Conservation (phyloP, 2,329 filamentous ascomycete genomes). For the Dactylella cylindrospora region DNA sequence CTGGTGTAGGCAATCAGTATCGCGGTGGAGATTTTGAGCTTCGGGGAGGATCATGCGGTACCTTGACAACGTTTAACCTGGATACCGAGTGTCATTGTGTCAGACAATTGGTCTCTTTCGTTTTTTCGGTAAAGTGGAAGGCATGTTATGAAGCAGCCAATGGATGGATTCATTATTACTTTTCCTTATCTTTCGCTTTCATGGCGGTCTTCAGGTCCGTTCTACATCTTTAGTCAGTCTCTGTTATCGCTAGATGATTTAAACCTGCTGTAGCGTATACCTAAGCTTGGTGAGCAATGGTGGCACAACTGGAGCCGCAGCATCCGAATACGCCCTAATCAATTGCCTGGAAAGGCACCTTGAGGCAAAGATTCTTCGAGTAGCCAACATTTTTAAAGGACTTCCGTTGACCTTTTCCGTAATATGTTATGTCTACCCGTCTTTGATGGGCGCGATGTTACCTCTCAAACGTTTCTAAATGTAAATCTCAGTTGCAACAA, state of each 20-base stretch:
- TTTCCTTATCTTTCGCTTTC: slow-evolving; percentile 62
- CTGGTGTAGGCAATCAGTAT: slow-evolving; percentile 14
- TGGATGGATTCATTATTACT: slow-evolving; percentile 8
- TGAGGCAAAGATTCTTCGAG: slow-evolving; percentile 17
- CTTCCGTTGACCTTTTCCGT: no score
- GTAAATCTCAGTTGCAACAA: no score
- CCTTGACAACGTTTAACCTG: slow-evolving; percentile 25
- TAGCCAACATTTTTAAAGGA: slow-evolving; percentile 30
- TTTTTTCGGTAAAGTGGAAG: slow-evolving; percentile 50
- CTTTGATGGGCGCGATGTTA: no score
- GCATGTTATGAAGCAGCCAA: slow-evolving; percentile 54
- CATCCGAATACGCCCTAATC: slow-evolving; percentile 24
- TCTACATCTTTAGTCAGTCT: slow-evolving; percentile 45
- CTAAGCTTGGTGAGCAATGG: slow-evolving; percentile 52
- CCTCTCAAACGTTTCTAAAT: no score
- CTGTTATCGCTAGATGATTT: neutral
- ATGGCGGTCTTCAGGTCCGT: slow-evolving; percentile 66
- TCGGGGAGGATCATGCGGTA: neutral
- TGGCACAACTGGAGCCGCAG: slow-evolving; percentile 43
- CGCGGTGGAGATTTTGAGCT: neutral
- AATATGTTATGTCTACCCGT: no score
- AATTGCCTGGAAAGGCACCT: slow-evolving; percentile 33
- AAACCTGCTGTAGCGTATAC: slow-evolving; percentile 45
- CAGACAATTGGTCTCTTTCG: neutral
- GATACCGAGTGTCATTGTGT: slow-evolving; percentile 62